Evolutionary conservation across 1,139 yeast genomes (phyloP), one percentile per base, ranked within the genome.

Genomic region (Kluyveromyces marxianus): DNA sequence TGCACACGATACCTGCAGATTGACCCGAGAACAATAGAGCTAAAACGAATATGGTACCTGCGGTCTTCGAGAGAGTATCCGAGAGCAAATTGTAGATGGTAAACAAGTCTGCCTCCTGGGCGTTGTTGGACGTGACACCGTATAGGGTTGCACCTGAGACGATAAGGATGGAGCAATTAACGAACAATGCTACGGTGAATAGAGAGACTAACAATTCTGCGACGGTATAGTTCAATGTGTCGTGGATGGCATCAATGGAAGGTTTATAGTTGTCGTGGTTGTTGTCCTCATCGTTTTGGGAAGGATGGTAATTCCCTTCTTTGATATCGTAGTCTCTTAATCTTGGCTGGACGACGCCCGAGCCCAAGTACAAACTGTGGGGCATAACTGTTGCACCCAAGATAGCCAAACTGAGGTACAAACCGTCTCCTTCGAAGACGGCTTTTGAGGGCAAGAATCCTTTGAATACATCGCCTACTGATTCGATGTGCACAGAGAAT

Each of bases 301-400:
- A 63, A 2, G 69, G 69, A 24, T 47, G 55, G 49, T 68, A 69
- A 51, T 66, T 54, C 1, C 81, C 80, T 49, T 77, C 68, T 35
- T 69, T 70, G 7, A 73, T 66, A 56, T 81, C 88, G 54, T 69
- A 81, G 42, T 83, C 88, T 58, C 79, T 79, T 49, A 81, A 67
- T 55, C 94, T 70, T 14, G 90, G 80, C 57, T 83, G 89, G 3
- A 83, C 92, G 45, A 84, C 72, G 4, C 87, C 86, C 0, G 89
- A 81, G 1, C 92, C 92, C 47, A 84, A 68, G 55, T 77, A 83
- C 47, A 84, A 69, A 0, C 89, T 81, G 58, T 83, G 92, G 2
- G 94, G 92, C 94, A 84, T 84, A 5, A 83, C 90, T 0, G 92
- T 83, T 41, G 89, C 85, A 32, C 94, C 94, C 24, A 83, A 76